These are phyloP conservation scores for Davidsoniella australis DNA, from an alignment of 2,329 filamentous ascomycete genomes.

Conservation along the genomic window DNA sequence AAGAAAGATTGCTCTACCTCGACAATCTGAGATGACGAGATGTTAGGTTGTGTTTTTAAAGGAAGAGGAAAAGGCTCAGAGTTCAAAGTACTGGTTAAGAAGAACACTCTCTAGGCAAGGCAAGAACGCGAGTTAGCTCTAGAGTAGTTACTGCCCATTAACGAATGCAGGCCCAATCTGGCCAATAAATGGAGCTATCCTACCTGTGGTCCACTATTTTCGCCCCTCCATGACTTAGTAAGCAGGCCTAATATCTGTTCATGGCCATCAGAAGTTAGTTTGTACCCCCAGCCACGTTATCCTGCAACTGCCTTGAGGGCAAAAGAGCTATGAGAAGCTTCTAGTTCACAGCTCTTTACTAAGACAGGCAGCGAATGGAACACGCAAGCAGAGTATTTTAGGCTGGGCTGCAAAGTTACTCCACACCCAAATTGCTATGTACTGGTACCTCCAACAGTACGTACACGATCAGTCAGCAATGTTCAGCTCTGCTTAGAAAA, in stretches of 20 bases:
- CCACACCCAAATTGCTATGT: background rate
- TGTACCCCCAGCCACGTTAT: slow-evolving; percentile 9
- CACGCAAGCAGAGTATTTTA: slow-evolving; percentile 7
- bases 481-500: too few relatives aligned
- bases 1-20: background rate
- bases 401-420: slow-evolving; percentile 1
- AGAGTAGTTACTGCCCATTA: background rate
- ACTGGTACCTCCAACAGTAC: background rate
- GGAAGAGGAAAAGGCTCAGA: background rate
- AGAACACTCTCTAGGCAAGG: background rate
- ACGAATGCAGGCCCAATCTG: background rate
- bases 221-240: slow-evolving; percentile 11
- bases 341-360: background rate
- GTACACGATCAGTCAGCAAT: too few relatives aligned
- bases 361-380: slow-evolving; percentile 7
- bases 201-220: slow-evolving; percentile 6
- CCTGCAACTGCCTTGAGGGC: background rate
- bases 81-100: background rate
- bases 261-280: background rate
- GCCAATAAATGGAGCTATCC: background rate
- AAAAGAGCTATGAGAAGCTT: slow-evolving; percentile 10
- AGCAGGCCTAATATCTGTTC: background rate
- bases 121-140: background rate
- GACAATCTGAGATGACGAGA: slow-evolving; percentile 2
- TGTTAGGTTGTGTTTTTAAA: background rate